phyloP scores from a whole-genome alignment of 768 basidiomycete species.

The Gymnopilus junonius region DNA sequence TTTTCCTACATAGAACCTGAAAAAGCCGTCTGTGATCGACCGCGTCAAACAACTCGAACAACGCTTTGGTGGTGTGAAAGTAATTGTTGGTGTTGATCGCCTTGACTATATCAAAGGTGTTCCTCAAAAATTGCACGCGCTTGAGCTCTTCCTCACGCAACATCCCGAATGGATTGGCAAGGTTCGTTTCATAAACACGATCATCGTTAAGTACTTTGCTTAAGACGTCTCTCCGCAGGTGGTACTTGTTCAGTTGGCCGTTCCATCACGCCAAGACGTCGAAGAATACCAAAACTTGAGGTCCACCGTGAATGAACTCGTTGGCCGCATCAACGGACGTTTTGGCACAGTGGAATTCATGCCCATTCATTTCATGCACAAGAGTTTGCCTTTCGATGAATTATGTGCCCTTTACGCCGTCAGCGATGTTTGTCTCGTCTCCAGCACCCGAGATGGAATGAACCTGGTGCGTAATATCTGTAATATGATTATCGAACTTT shows the following conservation, averaged over 20 bases:
- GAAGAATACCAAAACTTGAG: constrained; percentile 99
- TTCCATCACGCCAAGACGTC: constrained; percentile 97
- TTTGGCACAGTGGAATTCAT: constrained; percentile 99
- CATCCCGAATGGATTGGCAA: constrained; percentile 99
- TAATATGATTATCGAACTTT: constrained; percentile 6
- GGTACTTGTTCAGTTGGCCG: constrained; percentile 95
- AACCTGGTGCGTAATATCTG: constrained; percentile 75
- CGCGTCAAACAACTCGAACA: constrained; percentile 84
- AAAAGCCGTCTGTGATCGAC: constrained; percentile 78
- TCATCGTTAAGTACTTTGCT: not conserved
- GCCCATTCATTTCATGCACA: constrained; percentile 99
- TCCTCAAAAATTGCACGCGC: constrained; percentile 95
- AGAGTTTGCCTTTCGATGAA: constrained; percentile 90
- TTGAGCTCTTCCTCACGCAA: constrained; percentile 95
- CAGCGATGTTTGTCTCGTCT: constrained; percentile 95
- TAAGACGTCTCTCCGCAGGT: constrained; percentile 51
- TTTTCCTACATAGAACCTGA: constrained; percentile 61
- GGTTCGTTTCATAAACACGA: constrained; percentile 41
- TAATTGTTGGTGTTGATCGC: constrained; percentile 98
- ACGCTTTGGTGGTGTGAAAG: constrained; percentile 92
- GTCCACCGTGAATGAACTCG: constrained; percentile 95
- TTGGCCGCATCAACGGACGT: constrained; percentile 97
- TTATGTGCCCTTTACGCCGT: constrained; percentile 97
- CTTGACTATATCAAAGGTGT: constrained; percentile 99
- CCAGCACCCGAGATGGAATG: constrained; percentile 97